A percentile compares a stretch with the other conserved stretches of the same genome.
phyloP scores from a whole-genome alignment of 2,329 filamentous ascomycete genomes.

The Aspergillus viridinutans region DNA sequence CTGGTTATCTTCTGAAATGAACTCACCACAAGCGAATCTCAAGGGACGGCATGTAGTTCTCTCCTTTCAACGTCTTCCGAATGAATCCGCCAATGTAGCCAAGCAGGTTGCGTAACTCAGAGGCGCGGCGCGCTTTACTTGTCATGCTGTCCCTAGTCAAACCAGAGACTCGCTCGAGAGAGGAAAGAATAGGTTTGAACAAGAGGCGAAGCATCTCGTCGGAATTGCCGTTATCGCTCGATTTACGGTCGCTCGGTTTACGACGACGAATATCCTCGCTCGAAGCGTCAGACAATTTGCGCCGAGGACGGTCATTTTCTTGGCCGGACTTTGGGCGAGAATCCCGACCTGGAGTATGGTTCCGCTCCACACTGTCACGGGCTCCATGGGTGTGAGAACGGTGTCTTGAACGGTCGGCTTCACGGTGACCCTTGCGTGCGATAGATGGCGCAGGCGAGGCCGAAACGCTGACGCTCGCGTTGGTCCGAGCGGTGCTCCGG shows the following conservation, averaged over 20 bases:
- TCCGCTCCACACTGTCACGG: slow-evolving; percentile 41
- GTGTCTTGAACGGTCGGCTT: slow-evolving; percentile 39
- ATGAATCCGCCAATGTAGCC: slow-evolving; percentile 47
- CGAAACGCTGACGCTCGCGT: slow-evolving; percentile 37
- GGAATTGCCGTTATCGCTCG: slow-evolving; percentile 34
- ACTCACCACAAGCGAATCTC: slow-evolving; percentile 45
- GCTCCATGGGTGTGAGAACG: slow-evolving; percentile 38
- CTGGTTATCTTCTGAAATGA: neutral
- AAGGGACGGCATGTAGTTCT: slow-evolving; percentile 36
- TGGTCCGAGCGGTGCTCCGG: slow-evolving; percentile 58
- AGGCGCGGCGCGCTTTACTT: slow-evolving; percentile 41
- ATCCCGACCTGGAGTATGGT: slow-evolving; percentile 40
- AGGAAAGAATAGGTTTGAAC: slow-evolving; percentile 45
- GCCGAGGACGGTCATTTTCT: slow-evolving; percentile 30
- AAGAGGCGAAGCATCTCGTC: slow-evolving; percentile 42
- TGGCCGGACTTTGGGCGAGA: slow-evolving; percentile 33
- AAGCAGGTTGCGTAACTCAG: slow-evolving; percentile 41
- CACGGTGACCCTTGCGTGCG: slow-evolving; percentile 39
- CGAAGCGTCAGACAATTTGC: slow-evolving; percentile 30
- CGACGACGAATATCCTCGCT: slow-evolving; percentile 34
- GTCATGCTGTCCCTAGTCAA: slow-evolving; percentile 46
- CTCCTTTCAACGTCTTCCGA: slow-evolving; percentile 34
- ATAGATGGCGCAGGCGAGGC: slow-evolving; percentile 44
- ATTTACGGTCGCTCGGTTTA: slow-evolving; percentile 35
- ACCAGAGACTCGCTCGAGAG: slow-evolving; percentile 40